phyloP scores from a whole-genome alignment of 495 filamentous ascomycete species.

The Lophiotrema nucula region DNA sequence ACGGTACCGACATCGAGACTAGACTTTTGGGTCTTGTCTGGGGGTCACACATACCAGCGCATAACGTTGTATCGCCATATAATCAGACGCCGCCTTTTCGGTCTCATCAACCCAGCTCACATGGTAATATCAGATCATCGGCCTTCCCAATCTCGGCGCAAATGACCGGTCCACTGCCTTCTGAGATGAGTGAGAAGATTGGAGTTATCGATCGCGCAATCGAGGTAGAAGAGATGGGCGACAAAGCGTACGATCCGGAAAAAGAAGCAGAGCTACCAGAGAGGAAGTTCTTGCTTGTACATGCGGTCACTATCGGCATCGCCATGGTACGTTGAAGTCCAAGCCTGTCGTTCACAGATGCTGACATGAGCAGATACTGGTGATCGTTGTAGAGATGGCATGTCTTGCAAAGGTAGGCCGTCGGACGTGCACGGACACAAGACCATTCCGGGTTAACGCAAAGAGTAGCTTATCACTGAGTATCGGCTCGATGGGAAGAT shows the following conservation, averaged over 20 bases:
- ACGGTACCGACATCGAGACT: slow-evolving; percentile 42
- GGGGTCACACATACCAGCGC: slow-evolving; percentile 25
- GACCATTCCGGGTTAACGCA: background rate
- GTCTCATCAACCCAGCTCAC: slow-evolving; percentile 12
- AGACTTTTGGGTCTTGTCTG: slow-evolving; percentile 37
- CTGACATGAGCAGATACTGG: slow-evolving; percentile 19
- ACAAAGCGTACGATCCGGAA: slow-evolving; percentile 35
- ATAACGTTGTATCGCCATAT: slow-evolving; percentile 15
- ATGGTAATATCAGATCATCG: slow-evolving; percentile 16
- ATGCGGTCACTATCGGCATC: slow-evolving; percentile 37
- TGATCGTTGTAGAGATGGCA: slow-evolving; percentile 32
- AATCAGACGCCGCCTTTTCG: slow-evolving; percentile 6
- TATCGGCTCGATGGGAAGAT: slow-evolving; percentile 34
- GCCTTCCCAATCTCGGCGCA: slow-evolving; percentile 32
- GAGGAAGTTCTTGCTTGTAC: slow-evolving; percentile 30
- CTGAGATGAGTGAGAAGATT: slow-evolving; percentile 37
- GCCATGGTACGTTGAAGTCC: slow-evolving; percentile 24
- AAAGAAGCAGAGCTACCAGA: slow-evolving; percentile 25
- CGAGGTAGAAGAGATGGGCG: slow-evolving; percentile 35
- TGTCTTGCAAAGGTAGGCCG: slow-evolving; percentile 27
- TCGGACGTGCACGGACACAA: background rate
- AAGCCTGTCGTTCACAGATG: background rate
- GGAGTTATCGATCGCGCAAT: slow-evolving; percentile 32
- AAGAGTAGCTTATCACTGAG: slow-evolving; percentile 34
- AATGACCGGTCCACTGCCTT: slow-evolving; percentile 20